Base-by-base conservation (phyloP, 441 rosid species). In the Pelargonium myrrhifolium region DNA sequence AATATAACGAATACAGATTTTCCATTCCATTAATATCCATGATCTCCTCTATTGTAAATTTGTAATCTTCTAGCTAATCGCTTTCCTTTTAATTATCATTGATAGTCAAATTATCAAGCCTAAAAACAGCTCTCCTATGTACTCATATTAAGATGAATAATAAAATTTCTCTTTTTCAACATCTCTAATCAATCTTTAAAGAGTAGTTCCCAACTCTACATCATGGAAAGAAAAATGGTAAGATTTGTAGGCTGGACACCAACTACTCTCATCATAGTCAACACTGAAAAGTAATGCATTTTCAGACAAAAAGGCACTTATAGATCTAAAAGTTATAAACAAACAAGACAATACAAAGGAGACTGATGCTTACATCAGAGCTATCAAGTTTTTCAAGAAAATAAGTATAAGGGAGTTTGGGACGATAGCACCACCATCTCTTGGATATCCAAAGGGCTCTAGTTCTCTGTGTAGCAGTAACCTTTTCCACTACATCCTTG, bases 381-480 rank as follows among this genome's bases (percentile, higher is more conserved):
- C 80, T 71, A 77, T 93, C 98, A 72, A 93, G 94, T 77, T 90
- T 93, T 67, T 93, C 88, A 70, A 90, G 96, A 79, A 93, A 89
- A 81, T 87, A 93, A 59, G 92, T 89, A 69, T 93, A 93, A 20
- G 97, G 96, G 77, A 93, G 85, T 78, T 84, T 87, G 65, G 98
- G 98, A 74, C 95, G 97, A 77, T 90, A 90, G 35, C 84, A 87
- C 98, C 98, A 93, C 98, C 98, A 93, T 82, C 98, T 86, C 83
- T 93, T 93, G 47, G 98, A 82, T 80, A 93, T 93, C 98, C 98
- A 93, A 49, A 87, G 85, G 68, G 91, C 97, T 77, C 94, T 85
- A 22, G 83, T 80, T 80, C 96, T 93, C 66, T 76, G 84, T 22
- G 89, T 75, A 69, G 82, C 87, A 15, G 85, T 68, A 67, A 74